Conservation (phyloP, 208 protist genomes). For the Paratrypanosoma confusum region DNA sequence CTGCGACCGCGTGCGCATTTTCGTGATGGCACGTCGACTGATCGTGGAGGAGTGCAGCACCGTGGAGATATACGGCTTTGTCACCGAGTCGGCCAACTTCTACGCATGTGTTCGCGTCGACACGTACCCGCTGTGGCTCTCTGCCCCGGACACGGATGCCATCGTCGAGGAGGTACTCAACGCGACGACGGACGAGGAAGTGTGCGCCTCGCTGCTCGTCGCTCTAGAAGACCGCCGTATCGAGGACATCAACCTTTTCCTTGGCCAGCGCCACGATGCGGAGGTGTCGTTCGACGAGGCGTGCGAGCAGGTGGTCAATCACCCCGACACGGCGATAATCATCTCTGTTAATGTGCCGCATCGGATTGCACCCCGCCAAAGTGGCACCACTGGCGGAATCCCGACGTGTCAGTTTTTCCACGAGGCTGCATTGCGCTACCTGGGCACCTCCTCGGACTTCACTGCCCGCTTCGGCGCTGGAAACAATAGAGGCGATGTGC, state of each 20-base stretch:
- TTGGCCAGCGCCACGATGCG: constrained; percentile 15
- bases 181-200: constrained; percentile 16
- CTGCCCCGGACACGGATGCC: constrained; percentile 42
- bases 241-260: constrained; percentile 10
- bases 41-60: constrained; percentile 27
- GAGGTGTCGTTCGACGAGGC: constrained; percentile 8
- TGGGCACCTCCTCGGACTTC: no score
- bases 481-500: no score
- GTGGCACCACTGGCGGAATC: no score
- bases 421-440: no score
- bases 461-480: no score
- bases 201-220: constrained; percentile 37
- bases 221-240: constrained; percentile 21
- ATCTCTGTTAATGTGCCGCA: no score
- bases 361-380: no score
- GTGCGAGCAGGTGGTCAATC: not conserved
- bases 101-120: constrained; percentile 3
- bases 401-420: no score
- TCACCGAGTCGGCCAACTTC: constrained; percentile 39
- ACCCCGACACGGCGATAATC: not conserved
- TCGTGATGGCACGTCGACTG: constrained; percentile 34
- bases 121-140: constrained; percentile 29
- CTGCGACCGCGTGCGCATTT: constrained; percentile 41
- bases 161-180: constrained; percentile 18
- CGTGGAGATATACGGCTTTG: constrained; percentile 29